These are phyloP conservation scores for Vanderwaltozyma verrucispora DNA, from an alignment of 805 yeast genomes.

Conservation along the genomic window DNA sequence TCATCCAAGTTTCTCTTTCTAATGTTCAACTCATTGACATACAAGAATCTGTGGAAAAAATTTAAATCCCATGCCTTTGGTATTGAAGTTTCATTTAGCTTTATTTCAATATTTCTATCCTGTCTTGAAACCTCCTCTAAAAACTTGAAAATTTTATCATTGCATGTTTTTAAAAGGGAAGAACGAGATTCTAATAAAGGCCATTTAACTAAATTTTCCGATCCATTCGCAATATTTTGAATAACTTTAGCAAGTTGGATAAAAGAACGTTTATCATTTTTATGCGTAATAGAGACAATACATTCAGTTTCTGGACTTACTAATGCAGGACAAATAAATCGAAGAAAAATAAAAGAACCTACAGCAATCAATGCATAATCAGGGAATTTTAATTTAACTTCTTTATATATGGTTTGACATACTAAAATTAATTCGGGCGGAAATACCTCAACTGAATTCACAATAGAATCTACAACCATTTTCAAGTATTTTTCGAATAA, in stretches of 20 bases:
- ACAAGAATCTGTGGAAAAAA: constrained; percentile 40
- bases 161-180: constrained; percentile 34
- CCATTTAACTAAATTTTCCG: constrained; percentile 56
- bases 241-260: constrained; percentile 73
- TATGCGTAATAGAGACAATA: constrained; percentile 31
- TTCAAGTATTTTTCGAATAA: constrained; percentile 48
- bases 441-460: constrained; percentile 41
- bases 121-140: constrained; percentile 29
- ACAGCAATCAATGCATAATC: constrained; percentile 60
- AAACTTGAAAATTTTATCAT: constrained; percentile 32
- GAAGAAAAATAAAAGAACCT: constrained; percentile 76
- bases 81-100: constrained; percentile 2
- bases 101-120: constrained; percentile 17
- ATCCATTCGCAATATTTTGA: constrained; percentile 80
- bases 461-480: constrained; percentile 50
- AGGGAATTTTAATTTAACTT: constrained; percentile 53
- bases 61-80: constrained; percentile 17
- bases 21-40: constrained; percentile 35
- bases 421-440: constrained; percentile 68
- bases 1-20: constrained; percentile 16
- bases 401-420: constrained; percentile 50
- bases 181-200: constrained; percentile 38
- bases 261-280: constrained; percentile 48
- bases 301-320: constrained; percentile 64
- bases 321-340: constrained; percentile 81